Base-by-base conservation (phyloP, 2,329 filamentous ascomycete species). In the Trichophyton rubrum region DNA sequence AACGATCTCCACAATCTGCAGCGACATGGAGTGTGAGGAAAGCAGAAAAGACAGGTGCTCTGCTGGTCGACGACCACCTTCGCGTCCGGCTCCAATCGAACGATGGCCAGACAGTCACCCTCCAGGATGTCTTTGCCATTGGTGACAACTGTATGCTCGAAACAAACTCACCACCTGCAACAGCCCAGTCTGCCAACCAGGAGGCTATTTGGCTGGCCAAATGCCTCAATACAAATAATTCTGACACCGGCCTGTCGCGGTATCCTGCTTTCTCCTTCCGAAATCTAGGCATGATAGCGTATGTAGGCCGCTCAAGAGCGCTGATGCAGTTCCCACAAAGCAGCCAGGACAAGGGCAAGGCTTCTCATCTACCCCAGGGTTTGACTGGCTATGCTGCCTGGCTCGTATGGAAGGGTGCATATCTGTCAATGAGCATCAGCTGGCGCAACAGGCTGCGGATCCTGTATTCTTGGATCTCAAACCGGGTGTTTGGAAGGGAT, bases 201-300 rank as follows among this genome's bases (percentile, higher is more conserved):
- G 81, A 84, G 67, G 81, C 82, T 0, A 73, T 75, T 24, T 84
- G 81, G 82, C 74, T 85, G 0, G 79, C 79, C 0, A 77, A 78
- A 59, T 74, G 75, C 1, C 68, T 84, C 27, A 84, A 85, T 67
- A 76, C 77, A 45, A 70, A 70, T n/a, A 76, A 81, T 47, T 60
- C 73, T 1, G 62, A 64, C 43, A 62, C 61, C 3, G 45, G 20
- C 22, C 45, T 49, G 45, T 49, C 45, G 8, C 20, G 45, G 20
- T 62, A 64, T 1, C 61, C 68, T 0, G 69, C 73, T 4, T 85
- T 85, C 67, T 78, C 76, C 1, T 85, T 80, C 71, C 77, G 75
- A 35, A 79, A 84, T 62, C 68, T 84, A 59, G 82, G 82, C 2
- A 78, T 81, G 2, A 74, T 85, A 73, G 82, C 82, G 0, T 85